Base-by-base conservation (phyloP, 179 eudicot genomes). In the Beta corolliflora region DNA sequence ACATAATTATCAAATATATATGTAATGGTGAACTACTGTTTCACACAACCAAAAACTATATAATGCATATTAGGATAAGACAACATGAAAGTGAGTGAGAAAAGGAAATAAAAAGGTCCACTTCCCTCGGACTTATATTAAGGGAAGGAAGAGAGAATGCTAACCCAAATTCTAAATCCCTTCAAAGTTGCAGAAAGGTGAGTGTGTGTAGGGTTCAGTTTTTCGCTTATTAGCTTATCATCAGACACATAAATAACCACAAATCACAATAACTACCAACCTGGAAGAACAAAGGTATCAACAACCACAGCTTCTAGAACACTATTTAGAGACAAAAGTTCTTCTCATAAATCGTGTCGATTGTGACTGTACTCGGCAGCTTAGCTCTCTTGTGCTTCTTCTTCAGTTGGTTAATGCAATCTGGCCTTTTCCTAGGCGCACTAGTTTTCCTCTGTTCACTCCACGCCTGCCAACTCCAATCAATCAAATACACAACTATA, bases 231-330 rank as follows among this genome's bases (percentile, higher is more conserved):
- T 60, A 68, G 36, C 56, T 14, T 21, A 50, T n/a, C 48, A 52
- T 71, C 73, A 77, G 12, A 76, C 3, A 48, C 77, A 48, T 21
- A 58, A 18, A 29, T 3, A 48, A 70, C 13, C 59, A 56, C 9
- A 56, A 48, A 71, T 12, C 53, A 68, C 41, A 29, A 29, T 25
- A 66, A 54, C 59, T 68, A 76, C 31, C 53, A 86, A 93, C 98
- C 98, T 88, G 97, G 92, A 74, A 95, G 95, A 79, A 86, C 75
- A 86, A 85, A 93, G 52, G 88, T 81, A 78, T 91, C 90, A 23
- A 95, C 79, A 72, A 95, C 83, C 70, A 95, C 94, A 85, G 91
- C 97, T 79, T 95, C 97, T 77, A 95, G 85, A 52, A 93, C 92
- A 77, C 97, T 91, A 81, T 76, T 89, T 70, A 92, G 80, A 0